Percentiles rank a stretch among this genome's conserved stretches.
Conservation (phyloP, 768 basidiomycete species). For the Collybia mongolica region DNA sequence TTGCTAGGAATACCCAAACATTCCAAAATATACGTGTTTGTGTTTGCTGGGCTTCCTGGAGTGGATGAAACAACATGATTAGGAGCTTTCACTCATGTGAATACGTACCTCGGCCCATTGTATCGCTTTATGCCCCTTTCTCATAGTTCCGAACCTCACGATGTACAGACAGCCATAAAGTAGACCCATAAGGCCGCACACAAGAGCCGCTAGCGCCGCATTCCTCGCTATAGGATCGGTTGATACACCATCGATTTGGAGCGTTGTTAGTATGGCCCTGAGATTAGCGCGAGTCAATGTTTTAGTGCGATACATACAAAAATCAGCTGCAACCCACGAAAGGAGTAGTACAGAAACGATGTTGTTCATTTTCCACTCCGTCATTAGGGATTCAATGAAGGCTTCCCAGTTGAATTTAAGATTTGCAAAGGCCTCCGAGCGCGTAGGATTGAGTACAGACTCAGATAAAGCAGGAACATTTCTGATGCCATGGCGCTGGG, state of each 20-base stretch:
- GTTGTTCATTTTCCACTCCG: conserved; percentile 36
- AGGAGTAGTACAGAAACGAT: conserved; percentile 33
- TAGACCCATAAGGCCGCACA: conserved; percentile 68
- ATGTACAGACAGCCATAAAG: conserved; percentile 76
- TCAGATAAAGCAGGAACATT: not conserved
- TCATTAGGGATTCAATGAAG: conserved; percentile 27
- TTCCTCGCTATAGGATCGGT: conserved; percentile 63
- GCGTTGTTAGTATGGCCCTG: conserved; percentile 70
- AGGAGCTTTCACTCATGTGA: not conserved
- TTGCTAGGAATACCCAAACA: conserved; percentile 33
- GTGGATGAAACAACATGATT: not conserved
- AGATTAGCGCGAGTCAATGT: too few species aligned
- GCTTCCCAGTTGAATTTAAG: conserved; percentile 24
- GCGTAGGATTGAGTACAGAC: conserved; percentile 4
- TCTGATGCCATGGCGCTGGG: conserved; percentile 4
- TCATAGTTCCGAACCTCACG: conserved; percentile 70
- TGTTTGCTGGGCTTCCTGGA: conserved; percentile 50
- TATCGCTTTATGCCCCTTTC: conserved; percentile 67
- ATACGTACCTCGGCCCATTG: conserved; percentile 65
- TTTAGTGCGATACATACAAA: too few species aligned
- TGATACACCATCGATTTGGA: conserved; percentile 55
- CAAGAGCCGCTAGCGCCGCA: conserved; percentile 58
- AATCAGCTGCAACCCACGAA: not conserved
- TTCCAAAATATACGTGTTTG: conserved; percentile 28
- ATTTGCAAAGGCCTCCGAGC: conserved; percentile 15